Evolutionary conservation across 2,329 filamentous ascomycete genomes (phyloP), one percentile per base, ranked within the genome.

Genomic region (Curvularia spicifera): DNA sequence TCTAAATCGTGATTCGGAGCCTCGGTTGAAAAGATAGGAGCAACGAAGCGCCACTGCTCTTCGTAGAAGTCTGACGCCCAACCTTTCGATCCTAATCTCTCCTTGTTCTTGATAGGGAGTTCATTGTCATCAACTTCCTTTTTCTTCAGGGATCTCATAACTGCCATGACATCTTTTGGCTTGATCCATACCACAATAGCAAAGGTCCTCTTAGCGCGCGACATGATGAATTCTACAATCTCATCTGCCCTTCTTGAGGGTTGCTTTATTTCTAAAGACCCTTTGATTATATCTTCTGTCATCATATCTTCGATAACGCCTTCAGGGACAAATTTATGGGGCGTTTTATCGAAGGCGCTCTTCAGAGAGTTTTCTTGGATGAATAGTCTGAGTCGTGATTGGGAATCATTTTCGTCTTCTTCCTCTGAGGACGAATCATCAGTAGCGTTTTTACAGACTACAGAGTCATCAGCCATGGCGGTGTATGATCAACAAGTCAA

Each of bases 301-400:
- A 35, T 9, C 5, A 35, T 35, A 2, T 35, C 29, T 2, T 35
- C n/a, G 3, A 35, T 24, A 12, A 15, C 20, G 29, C 45, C 45
- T 48, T 48, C 45, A 2, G 45, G 45, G 2, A 35, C 13, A 20
- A 48, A 48, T 35, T 18, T 35, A 2, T 9, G 45, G 5, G 29
- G 29, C 18, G 45, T 48, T n/a, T 48, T 48, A 15, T 31, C 45
- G 6, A 48, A 48, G 20, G n/a, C 29, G 18, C 45, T 48, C 20
- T 48, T 24, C n/a, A 24, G 4, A 35, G 24, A 12, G 1, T 9
- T 48, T 12, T 35, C 20, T 2, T 10, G 13, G 7, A 48, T 48
- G 4, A 48, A 35, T 2, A 29, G 8, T 35, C 45, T 24, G 3
- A 48, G 18, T 5, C n/a, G 42, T 44, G 7, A 15, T 44, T 9